Conservation (phyloP, 371 early-diverging fungal genomes). For the Haplosporangium sp. region DNA sequence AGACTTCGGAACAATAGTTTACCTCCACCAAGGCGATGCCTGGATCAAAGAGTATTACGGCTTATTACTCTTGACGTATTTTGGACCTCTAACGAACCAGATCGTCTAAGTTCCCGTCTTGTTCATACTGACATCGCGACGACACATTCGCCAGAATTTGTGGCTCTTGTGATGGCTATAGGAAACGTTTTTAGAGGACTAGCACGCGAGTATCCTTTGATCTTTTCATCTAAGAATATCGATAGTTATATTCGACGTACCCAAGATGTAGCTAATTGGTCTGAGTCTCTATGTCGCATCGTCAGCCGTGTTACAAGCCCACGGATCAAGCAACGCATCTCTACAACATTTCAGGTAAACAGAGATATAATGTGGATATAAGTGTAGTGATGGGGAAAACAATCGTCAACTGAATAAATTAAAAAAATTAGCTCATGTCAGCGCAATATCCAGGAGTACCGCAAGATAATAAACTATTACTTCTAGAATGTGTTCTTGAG, state of each 20-base stretch:
- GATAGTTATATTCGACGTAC: not conserved
- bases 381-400: not conserved
- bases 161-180: slow-evolving; percentile 12
- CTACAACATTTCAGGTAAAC: slow-evolving; percentile 14
- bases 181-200: not conserved
- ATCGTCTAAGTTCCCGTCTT: not conserved
- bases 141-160: slow-evolving; percentile 6
- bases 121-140: not conserved
- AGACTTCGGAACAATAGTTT: slow-evolving; percentile 11
- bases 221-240: slow-evolving; percentile 18
- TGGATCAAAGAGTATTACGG: not conserved
- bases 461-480: not conserved
- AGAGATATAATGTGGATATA: too few species aligned
- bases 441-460: slow-evolving; percentile 12
- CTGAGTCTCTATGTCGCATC: slow-evolving; percentile 9
- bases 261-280: not conserved
- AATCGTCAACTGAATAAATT: not conserved
- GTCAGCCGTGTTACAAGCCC: not conserved
- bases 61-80: slow-evolving; percentile 8
- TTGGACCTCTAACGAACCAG: slow-evolving; percentile 8
- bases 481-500: slow-evolving; percentile 22
- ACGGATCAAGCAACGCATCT: not conserved
- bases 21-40: slow-evolving; percentile 2
- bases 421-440: slow-evolving; percentile 9
- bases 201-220: slow-evolving; percentile 8